phyloP scores from a whole-genome alignment of 1,284 basidiomycete species.

The Ganoderma meredithae region DNA sequence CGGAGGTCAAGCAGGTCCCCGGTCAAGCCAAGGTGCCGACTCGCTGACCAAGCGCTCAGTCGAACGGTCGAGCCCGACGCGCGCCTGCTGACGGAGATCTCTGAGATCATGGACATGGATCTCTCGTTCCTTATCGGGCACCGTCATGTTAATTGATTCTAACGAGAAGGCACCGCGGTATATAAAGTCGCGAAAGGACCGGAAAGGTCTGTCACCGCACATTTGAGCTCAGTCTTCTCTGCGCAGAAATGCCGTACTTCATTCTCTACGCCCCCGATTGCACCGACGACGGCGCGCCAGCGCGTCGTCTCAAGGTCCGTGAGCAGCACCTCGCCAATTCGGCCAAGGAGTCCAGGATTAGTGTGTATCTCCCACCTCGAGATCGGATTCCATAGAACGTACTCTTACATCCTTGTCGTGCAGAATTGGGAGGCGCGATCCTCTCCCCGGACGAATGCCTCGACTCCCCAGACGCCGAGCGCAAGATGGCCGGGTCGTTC shows the following conservation, averaged over 20 bases:
- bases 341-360: constrained; percentile 21
- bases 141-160: neutral
- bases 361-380: no score
- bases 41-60: neutral
- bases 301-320: constrained; percentile 42
- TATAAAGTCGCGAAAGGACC: neutral
- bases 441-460: constrained; percentile 39
- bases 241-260: constrained; percentile 36
- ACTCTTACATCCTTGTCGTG: neutral
- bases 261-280: constrained; percentile 47
- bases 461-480: constrained; percentile 30
- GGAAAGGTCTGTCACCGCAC: neutral
- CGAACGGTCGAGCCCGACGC: neutral
- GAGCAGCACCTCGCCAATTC: constrained; percentile 39
- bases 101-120: neutral
- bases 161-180: neutral
- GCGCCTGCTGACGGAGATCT: neutral
- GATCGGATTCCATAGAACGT: neutral
- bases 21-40: neutral
- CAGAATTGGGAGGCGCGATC: constrained; percentile 41
- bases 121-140: neutral
- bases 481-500: constrained; percentile 41
- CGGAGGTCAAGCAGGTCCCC: no score
- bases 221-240: neutral
- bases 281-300: constrained; percentile 39